These are phyloP conservation scores for Clonostachys solani DNA, from an alignment of 2,329 filamentous ascomycete genomes.

Conservation along the genomic window DNA sequence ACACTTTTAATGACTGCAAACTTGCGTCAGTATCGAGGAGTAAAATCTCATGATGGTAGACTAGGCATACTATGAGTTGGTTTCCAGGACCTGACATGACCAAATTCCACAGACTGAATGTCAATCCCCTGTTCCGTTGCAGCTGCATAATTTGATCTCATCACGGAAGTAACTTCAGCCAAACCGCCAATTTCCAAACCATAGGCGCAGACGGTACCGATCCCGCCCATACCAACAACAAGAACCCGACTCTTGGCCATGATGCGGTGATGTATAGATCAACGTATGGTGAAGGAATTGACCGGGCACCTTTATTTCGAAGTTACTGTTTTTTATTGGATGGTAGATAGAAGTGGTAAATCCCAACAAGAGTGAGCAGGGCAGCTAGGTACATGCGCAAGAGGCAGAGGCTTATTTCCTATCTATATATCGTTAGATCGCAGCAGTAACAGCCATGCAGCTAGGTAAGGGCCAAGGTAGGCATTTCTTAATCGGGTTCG, in stretches of 20 bases:
- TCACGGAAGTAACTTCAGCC: slow-evolving; percentile 47
- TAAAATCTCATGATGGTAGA: background rate
- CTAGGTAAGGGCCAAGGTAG: too few relatives aligned
- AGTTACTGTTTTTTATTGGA: too few relatives aligned
- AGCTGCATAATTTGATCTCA: slow-evolving; percentile 50
- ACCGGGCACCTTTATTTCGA: too few relatives aligned
- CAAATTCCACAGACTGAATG: slow-evolving; percentile 53
- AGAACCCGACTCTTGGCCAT: slow-evolving; percentile 29
- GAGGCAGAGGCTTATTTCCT: too few relatives aligned
- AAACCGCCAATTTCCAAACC: slow-evolving; percentile 44
- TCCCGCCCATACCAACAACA: slow-evolving; percentile 49
- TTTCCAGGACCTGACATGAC: slow-evolving; percentile 39
- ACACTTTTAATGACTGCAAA: background rate
- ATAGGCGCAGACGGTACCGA: slow-evolving; percentile 51
- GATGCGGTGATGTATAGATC: too few relatives aligned
- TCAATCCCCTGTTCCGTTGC: slow-evolving; percentile 43
- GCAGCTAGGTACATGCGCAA: too few relatives aligned
- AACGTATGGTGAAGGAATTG: too few relatives aligned
- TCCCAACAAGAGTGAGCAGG: too few relatives aligned
- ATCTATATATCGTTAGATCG: too few relatives aligned
- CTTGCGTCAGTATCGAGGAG: background rate
- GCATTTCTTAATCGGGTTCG: too few relatives aligned
- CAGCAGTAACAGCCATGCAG: too few relatives aligned
- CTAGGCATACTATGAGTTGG: slow-evolving; percentile 30
- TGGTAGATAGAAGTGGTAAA: too few relatives aligned